phyloP scores from a whole-genome alignment of 352 stramenopile genomes.

The Globisporangium cylindrosporum region DNA sequence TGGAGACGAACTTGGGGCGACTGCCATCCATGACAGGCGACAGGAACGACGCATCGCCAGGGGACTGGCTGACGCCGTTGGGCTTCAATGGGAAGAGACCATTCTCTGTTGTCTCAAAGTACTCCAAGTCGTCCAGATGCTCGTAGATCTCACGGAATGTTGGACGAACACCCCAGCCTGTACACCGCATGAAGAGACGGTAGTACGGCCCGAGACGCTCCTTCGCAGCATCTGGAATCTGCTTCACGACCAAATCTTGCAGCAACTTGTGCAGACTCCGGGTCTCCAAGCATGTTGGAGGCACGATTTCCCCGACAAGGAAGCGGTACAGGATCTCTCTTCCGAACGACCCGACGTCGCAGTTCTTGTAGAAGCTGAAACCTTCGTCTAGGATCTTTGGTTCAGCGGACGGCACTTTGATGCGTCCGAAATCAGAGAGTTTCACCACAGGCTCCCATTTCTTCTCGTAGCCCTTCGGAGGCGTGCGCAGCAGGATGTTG shows the following conservation, averaged over 20 bases:
- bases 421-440: conserved; percentile 80
- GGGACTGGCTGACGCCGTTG: conserved; percentile 11
- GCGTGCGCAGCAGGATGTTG: conserved; percentile 81
- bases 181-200: conserved; percentile 69
- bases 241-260: conserved; percentile 69
- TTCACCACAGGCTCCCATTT: conserved; percentile 84
- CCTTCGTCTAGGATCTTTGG: conserved; percentile 63
- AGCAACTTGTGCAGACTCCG: conserved; percentile 73
- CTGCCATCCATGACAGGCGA: conserved; percentile 45
- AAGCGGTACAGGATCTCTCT: conserved; percentile 78
- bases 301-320: conserved; percentile 78
- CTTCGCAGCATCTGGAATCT: conserved; percentile 53
- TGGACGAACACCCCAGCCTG: conserved; percentile 72
- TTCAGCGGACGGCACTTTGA: conserved; percentile 63
- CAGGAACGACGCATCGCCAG: conserved; percentile 40
- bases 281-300: conserved; percentile 64
- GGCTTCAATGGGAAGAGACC: conserved; percentile 78
- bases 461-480: conserved; percentile 74
- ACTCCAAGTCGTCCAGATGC: conserved; percentile 71
- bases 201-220: conserved; percentile 63
- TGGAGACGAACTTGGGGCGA: conserved; percentile 33
- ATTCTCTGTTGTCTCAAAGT: conserved; percentile 77
- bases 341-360: conserved; percentile 72
- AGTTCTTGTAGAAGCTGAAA: conserved; percentile 87
- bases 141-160: conserved; percentile 80